These are phyloP conservation scores for Saxophila tyrrhenica DNA, from an alignment of 495 filamentous ascomycete species.

Conservation along the genomic window DNA sequence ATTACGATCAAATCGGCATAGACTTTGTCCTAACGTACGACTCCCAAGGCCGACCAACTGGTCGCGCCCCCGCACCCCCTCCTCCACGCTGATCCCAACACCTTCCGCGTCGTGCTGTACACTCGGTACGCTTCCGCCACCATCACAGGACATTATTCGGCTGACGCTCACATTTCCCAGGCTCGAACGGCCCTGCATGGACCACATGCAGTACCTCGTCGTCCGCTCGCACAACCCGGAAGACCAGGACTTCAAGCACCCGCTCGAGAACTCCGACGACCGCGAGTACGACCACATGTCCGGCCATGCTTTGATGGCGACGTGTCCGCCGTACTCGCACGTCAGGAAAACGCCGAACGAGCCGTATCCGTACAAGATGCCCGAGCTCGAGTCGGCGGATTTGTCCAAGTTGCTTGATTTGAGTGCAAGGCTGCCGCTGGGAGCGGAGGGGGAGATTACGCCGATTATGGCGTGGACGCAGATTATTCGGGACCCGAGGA, in stretches of 20 bases:
- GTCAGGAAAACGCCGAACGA: slow-evolving; percentile 29
- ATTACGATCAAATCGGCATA: slow-evolving; percentile 82
- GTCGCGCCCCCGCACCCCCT: no score
- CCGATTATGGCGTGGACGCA: slow-evolving; percentile 90
- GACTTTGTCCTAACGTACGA: slow-evolving; percentile 95
- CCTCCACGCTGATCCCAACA: slow-evolving; percentile 40
- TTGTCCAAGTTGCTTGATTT: slow-evolving; percentile 72
- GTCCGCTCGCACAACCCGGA: slow-evolving; percentile 45
- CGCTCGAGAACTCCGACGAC: slow-evolving; percentile 38
- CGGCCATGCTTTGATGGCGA: slow-evolving; percentile 83
- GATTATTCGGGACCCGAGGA: slow-evolving; percentile 59
- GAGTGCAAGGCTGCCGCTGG: slow-evolving; percentile 65
- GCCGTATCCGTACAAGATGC: slow-evolving; percentile 43
- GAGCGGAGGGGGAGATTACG: slow-evolving; percentile 73
- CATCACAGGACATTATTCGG: not conserved
- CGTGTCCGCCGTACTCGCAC: slow-evolving; percentile 59
- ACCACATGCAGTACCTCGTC: slow-evolving; percentile 73
- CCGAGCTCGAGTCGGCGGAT: slow-evolving; percentile 61
- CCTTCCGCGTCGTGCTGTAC: slow-evolving; percentile 37
- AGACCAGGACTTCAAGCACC: slow-evolving; percentile 37
- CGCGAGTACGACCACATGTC: slow-evolving; percentile 35
- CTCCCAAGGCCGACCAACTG: slow-evolving; percentile 17
- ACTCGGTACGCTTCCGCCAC: not conserved
- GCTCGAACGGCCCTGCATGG: slow-evolving; percentile 89
- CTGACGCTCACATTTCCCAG: slow-evolving; percentile 36